phyloP scores from a whole-genome alignment of 2,329 filamentous ascomycete species.

The Sphaerostilbella broomeana region DNA sequence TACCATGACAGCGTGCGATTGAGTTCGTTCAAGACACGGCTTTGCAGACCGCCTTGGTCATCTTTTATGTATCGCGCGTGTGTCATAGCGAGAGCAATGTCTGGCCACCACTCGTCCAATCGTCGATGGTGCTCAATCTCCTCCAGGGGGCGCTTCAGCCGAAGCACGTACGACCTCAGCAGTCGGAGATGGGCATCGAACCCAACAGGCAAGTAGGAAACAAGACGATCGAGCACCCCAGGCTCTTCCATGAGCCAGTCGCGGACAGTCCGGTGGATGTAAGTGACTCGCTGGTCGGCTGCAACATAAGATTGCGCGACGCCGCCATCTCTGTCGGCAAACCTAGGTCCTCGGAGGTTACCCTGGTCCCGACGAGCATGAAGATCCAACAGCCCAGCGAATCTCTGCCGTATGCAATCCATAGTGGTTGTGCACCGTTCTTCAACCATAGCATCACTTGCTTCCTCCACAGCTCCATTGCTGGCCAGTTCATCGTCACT shows the following conservation, averaged over 20 bases:
- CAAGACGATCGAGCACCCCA: slow-evolving; percentile 18
- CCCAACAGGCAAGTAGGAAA: not conserved
- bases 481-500: slow-evolving; percentile 18
- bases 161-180: slow-evolving; percentile 28
- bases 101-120: slow-evolving; percentile 34
- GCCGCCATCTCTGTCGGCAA: slow-evolving; percentile 3
- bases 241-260: slow-evolving; percentile 25
- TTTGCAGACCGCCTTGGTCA: slow-evolving; percentile 16
- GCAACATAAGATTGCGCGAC: slow-evolving; percentile 1
- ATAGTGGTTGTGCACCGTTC: slow-evolving; percentile 16
- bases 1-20: slow-evolving; percentile 25
- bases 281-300: slow-evolving; percentile 22
- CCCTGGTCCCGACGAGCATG: slow-evolving; percentile 16
- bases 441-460: slow-evolving; percentile 14
- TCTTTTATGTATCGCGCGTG: slow-evolving; percentile 25
- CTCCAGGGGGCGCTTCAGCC: slow-evolving; percentile 28
- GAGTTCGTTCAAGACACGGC: slow-evolving; percentile 22
- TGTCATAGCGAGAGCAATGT: slow-evolving; percentile 31
- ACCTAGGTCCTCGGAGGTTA: slow-evolving; percentile 14
- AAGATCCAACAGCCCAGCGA: slow-evolving; percentile 23
- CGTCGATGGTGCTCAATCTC: slow-evolving; percentile 30
- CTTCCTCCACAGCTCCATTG: slow-evolving; percentile 17
- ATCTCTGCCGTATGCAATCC: slow-evolving; percentile 15
- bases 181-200: slow-evolving; percentile 29
- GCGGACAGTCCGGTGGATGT: slow-evolving; percentile 29